Evolutionary conservation across 2,329 filamentous ascomycete species (phyloP).

Genomic region (Cytospora leucostoma): DNA sequence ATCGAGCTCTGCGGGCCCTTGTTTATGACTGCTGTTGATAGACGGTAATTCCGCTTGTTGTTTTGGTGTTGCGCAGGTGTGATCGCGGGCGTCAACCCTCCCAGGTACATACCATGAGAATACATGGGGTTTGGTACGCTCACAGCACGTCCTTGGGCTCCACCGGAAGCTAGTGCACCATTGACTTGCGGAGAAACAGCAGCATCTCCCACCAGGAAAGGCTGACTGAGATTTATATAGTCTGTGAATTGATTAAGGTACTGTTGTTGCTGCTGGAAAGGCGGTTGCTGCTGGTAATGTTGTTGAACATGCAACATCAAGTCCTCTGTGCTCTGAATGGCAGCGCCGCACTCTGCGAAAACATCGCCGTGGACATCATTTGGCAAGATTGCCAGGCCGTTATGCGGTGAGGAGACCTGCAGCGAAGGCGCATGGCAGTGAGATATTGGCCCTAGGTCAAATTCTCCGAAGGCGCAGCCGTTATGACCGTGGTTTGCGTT

Average conservation of each 20-base stretch:
- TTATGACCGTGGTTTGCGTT: not conserved
- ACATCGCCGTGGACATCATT: constrained; percentile 2
- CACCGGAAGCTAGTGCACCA: not conserved
- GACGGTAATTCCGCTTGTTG: not conserved
- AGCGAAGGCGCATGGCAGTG: constrained; percentile 19
- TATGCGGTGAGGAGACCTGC: constrained; percentile 6
- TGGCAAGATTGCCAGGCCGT: constrained; percentile 5
- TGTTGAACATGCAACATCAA: constrained; percentile 14
- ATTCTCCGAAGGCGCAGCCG: constrained; percentile 7
- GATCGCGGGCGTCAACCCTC: not conserved
- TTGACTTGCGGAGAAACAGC: not conserved
- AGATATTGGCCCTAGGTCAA: constrained; percentile 4
- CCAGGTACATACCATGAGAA: not conserved
- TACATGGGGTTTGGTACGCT: not conserved
- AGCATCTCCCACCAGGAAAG: not conserved
- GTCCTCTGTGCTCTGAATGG: constrained; percentile 6
- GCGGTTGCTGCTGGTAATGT: not conserved
- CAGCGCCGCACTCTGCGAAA: constrained; percentile 5
- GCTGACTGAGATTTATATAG: not conserved
- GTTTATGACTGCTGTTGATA: not conserved
- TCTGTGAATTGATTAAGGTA: not conserved
- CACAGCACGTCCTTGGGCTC: not conserved
- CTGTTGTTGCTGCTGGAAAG: not conserved
- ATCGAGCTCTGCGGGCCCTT: not conserved
- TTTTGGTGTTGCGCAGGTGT: not conserved